Evolutionary conservation across 2,329 filamentous ascomycete species (phyloP), one percentile per base, ranked within the genome.

Genomic region (Myriosclerotinia curreyana): DNA sequence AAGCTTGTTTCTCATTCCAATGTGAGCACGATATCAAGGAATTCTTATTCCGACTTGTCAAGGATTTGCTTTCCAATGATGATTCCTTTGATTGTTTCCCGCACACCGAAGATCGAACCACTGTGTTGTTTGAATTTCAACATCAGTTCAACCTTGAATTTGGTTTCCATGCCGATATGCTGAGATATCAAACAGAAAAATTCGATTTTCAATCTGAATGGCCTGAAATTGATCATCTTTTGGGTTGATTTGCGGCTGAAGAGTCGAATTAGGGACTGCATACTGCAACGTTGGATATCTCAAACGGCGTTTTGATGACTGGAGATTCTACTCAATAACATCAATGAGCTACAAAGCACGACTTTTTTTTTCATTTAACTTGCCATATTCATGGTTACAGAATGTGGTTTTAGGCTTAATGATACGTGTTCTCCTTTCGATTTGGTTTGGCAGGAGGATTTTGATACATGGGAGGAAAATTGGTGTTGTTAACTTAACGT

Each of bases 41-140:
- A n/a, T 72, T 72, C 48, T 65, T 71, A 22, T 71, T 66, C 48
- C 66, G 71, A 11, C 44, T 72, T n/a, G 62, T 73, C 31, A 67
- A 66, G 12, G 44, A 66, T 56, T 58, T 66, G 25, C 67, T 73
- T 46, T 42, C 65, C 4, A 58, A 71, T 25, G 22, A 56, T 3
- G 53, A 60, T 9, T 38, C 58, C 22, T 70, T 70, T 51, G 52
- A 62, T 5, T 54, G 46, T 48, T 65, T 64, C 28, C 61, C 64
- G 15, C 65, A 66, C 4, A 60, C 44, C 17, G 65, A 65, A n/a
- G 48, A 61, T 20, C 54, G 58, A 17, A 22, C 36, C 9, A 48
- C 64, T 9, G 65, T 73, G 28, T 40, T 67, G 2, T 28, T 36
- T 20, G 70, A 71, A 52, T 72, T 72, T 60, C 56, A 65, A 6